phyloP scores from a whole-genome alignment of 169 alveolate species.

The Plasmodium inui region DNA sequence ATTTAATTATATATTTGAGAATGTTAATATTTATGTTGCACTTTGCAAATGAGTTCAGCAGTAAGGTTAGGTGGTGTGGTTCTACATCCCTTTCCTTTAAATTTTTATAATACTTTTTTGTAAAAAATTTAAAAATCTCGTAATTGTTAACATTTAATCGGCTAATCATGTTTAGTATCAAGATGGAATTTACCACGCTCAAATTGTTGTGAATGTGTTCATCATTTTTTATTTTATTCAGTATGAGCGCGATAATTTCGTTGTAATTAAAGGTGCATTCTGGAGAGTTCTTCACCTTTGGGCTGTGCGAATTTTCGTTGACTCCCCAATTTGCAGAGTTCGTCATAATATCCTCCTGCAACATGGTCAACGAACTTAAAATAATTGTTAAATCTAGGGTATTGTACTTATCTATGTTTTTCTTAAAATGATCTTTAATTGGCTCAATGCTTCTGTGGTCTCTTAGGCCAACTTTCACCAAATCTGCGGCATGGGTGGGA shows the following conservation, averaged over 20 bases:
- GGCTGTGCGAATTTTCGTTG: not conserved
- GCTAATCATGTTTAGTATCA: conserved; percentile 69
- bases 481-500: conserved; percentile 17
- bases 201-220: conserved; percentile 64
- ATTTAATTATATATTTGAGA: conserved; percentile 66
- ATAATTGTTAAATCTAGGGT: conserved; percentile 71
- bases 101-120: conserved; percentile 68
- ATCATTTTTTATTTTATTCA: conserved; percentile 69
- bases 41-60: conserved; percentile 74
- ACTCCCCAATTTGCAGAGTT: not conserved
- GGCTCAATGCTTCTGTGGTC: conserved; percentile 27
- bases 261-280: conserved; percentile 5
- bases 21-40: conserved; percentile 73
- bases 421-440: conserved; percentile 51
- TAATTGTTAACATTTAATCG: conserved; percentile 54
- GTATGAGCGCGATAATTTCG: conserved; percentile 29
- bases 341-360: conserved; percentile 46
- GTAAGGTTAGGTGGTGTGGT: conserved; percentile 72
- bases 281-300: conserved; percentile 1
- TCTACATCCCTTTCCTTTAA: conserved; percentile 75
- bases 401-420: conserved; percentile 43
- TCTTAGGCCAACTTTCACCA: conserved; percentile 50
- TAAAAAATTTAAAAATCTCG: conserved; percentile 72
- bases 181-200: conserved; percentile 68
- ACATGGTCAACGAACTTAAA: conserved; percentile 48